These are phyloP conservation scores for Plasmodium sp. DNA, from an alignment of 169 alveolate species.

Conservation along the genomic window DNA sequence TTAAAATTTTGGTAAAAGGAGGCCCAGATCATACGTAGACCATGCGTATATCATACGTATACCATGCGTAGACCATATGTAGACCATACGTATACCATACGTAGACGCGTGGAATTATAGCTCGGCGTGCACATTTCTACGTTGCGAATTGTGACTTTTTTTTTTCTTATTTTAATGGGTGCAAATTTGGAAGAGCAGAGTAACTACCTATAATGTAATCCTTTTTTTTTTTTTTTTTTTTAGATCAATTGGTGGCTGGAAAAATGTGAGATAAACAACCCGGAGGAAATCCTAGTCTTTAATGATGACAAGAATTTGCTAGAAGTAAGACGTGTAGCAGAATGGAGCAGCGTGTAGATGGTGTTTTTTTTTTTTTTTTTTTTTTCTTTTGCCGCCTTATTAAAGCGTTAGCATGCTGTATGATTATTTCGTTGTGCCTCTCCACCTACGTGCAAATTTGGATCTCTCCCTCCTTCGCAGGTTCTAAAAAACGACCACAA, in stretches of 20 bases:
- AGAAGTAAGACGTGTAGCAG: conserved; percentile 10
- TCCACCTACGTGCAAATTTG: not conserved
- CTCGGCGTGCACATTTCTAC: not conserved
- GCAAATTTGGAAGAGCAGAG: not conserved
- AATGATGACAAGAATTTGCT: conserved; percentile 52
- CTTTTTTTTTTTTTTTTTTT: conserved; percentile 5
- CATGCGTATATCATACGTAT: not conserved
- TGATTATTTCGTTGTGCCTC: not conserved
- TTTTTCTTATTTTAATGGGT: not conserved
- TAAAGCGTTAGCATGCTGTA: not conserved
- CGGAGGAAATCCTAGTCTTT: conserved; percentile 57
- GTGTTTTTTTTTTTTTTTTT: not conserved
- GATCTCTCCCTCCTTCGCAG: not conserved
- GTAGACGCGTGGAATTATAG: not conserved
- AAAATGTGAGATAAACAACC: conserved; percentile 32
- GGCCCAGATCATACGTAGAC: not conserved
- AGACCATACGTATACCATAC: not conserved
- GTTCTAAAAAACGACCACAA: conserved; percentile 51
- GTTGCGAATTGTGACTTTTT: not conserved
- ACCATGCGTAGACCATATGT: not conserved
- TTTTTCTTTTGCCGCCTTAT: not conserved
- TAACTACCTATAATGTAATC: not conserved
- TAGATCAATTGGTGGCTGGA: conserved; percentile 74
- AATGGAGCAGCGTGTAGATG: not conserved
- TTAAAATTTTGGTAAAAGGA: conserved; percentile 59